These are phyloP conservation scores for Penicillium coprophilum DNA, from an alignment of 495 filamentous ascomycete genomes.

Conservation along the genomic window DNA sequence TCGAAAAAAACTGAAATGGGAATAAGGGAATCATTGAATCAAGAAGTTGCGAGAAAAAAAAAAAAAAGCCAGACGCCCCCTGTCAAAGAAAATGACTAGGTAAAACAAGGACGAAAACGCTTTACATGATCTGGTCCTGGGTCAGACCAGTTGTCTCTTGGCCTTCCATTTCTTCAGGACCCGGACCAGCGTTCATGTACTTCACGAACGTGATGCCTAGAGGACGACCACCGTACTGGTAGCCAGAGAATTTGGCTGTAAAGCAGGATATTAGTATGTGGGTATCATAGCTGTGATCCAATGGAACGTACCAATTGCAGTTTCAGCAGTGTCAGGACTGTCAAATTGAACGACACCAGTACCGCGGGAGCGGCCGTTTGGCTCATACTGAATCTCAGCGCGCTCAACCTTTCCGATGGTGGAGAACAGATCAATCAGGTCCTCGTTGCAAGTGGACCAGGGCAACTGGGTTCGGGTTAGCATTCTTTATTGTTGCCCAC, in stretches of 20 bases:
- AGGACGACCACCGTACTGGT: constrained; percentile 94
- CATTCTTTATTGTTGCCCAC: not conserved
- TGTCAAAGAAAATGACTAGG: constrained; percentile 9
- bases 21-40: constrained; percentile 31
- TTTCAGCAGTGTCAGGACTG: constrained; percentile 78
- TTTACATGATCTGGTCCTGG: constrained; percentile 97
- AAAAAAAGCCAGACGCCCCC: constrained; percentile 4
- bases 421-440: constrained; percentile 91
- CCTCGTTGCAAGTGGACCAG: constrained; percentile 98
- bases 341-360: constrained; percentile 96
- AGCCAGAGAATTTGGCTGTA: constrained; percentile 89
- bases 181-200: constrained; percentile 68
- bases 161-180: constrained; percentile 76
- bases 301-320: constrained; percentile 69
- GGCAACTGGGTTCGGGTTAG: constrained; percentile 63
- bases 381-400: constrained; percentile 97
- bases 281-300: not conserved
- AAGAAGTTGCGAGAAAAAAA: constrained; percentile 11
- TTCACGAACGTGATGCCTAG: constrained; percentile 90
- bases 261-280: constrained; percentile 17
- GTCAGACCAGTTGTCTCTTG: constrained; percentile 72
- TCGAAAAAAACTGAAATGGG: constrained; percentile 16
- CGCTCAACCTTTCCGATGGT: constrained; percentile 98
- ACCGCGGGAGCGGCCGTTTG: constrained; percentile 90
- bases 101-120: constrained; percentile 8